phyloP scores from a whole-genome alignment of 1,284 basidiomycete species.

The Rhodotorula sp. region DNA sequence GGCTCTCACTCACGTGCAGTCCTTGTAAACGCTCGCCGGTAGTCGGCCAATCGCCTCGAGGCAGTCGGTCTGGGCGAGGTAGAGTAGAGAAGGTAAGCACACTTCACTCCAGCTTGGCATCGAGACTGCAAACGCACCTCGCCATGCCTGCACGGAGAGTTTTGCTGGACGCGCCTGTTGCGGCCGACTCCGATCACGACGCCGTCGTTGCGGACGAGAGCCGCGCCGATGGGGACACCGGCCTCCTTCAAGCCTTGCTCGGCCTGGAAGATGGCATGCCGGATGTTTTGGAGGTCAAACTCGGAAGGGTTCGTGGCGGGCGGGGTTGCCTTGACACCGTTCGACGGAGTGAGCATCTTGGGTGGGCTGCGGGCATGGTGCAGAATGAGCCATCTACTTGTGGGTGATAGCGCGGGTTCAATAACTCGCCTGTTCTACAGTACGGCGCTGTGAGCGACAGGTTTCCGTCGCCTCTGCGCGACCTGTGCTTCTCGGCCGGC shows the following conservation, averaged over 20 bases:
- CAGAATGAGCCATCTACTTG: too few species aligned
- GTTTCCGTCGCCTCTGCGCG: too few species aligned
- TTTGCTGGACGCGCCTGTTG: constrained; percentile 37
- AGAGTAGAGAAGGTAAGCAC: not conserved
- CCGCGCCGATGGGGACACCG: constrained; percentile 31
- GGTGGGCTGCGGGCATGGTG: not conserved
- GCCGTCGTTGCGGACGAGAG: constrained; percentile 31
- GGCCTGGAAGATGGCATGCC: constrained; percentile 32
- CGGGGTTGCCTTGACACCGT: constrained; percentile 21
- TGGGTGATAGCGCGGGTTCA: not conserved
- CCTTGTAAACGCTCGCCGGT: constrained; percentile 40
- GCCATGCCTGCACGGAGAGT: constrained; percentile 26
- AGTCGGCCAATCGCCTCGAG: constrained; percentile 41
- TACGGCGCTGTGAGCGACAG: too few species aligned
- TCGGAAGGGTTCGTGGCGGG: constrained; percentile 8
- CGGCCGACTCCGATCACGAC: constrained; percentile 36
- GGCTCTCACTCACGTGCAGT: constrained; percentile 33
- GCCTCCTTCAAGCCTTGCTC: constrained; percentile 20
- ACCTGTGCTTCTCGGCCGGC: too few species aligned
- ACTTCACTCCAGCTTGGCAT: too few species aligned
- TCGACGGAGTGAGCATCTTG: constrained; percentile 20
- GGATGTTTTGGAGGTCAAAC: constrained; percentile 25
- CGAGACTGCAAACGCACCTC: constrained; percentile 13
- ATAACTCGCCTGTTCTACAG: not conserved
- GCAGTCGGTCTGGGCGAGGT: constrained; percentile 38